Conservation (phyloP, 257 asterid genomes). For the Solanum sitiens region DNA sequence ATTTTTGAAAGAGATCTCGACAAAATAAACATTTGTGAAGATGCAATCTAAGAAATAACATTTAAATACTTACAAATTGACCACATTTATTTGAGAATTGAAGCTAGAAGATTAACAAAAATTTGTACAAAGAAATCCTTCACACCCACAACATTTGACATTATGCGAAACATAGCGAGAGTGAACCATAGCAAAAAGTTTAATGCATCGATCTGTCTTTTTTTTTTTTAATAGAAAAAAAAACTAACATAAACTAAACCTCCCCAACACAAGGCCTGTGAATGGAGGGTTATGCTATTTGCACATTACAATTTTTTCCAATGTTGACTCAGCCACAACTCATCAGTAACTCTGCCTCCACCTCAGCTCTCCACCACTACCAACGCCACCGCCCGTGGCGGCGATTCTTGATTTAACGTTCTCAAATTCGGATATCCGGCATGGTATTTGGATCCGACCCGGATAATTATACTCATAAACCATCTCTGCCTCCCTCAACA, state of each 20-base stretch:
- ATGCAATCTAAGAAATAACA: background rate
- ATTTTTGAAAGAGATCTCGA: too few relatives aligned
- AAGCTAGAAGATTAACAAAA: background rate
- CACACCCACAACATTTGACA: background rate
- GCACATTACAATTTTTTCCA: background rate
- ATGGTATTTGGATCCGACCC: slow-evolving; percentile 71
- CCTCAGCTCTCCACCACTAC: slow-evolving; percentile 23
- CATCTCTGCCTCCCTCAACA: slow-evolving; percentile 45
- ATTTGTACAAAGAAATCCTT: background rate
- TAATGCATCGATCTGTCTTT: background rate
- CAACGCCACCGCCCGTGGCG: slow-evolving; percentile 23
- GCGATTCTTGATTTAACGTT: slow-evolving; percentile 44
- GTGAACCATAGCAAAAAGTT: too few relatives aligned
- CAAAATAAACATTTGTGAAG: background rate
- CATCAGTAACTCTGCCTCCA: background rate
- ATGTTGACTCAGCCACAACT: background rate
- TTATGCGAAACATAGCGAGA: too few relatives aligned
- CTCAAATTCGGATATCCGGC: slow-evolving; percentile 46
- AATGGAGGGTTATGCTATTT: background rate
- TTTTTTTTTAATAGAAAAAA: background rate
- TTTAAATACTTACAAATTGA: background rate
- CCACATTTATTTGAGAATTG: background rate
- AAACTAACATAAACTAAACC: background rate
- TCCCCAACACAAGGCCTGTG: background rate
- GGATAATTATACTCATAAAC: slow-evolving; percentile 44